phyloP scores from a whole-genome alignment of 441 rosid genomes.

The Pelargonium myrrhifolium region DNA sequence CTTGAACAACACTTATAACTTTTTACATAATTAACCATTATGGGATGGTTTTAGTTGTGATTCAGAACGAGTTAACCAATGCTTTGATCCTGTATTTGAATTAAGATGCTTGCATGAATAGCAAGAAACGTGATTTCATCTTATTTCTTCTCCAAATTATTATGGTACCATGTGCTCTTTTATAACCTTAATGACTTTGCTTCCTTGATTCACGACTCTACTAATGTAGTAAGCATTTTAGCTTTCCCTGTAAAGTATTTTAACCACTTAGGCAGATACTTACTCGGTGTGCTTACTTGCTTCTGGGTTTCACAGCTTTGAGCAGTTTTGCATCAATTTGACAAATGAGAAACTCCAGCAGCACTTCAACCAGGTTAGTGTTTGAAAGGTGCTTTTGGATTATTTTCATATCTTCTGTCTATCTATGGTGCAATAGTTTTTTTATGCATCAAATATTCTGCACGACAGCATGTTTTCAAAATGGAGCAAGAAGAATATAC shows the following conservation, averaged over 20 bases:
- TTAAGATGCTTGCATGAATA: neutral
- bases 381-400: conserved; percentile 13
- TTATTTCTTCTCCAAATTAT: neutral
- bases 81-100: neutral
- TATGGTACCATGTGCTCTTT: conserved; percentile 2
- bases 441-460: neutral
- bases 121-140: neutral
- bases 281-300: conserved; percentile 9
- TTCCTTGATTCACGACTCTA: neutral
- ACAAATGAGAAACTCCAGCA: conserved; percentile 82
- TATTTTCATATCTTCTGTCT: conserved; percentile 13
- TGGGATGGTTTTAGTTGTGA: neutral
- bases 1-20: neutral
- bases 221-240: neutral
- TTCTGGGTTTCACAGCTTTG: conserved; percentile 45
- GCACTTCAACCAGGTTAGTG: conserved; percentile 70
- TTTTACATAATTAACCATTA: neutral
- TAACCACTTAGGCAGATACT: conserved; percentile 1
- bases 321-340: conserved; percentile 76
- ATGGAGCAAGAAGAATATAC: conserved; percentile 86
- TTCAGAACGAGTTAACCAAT: neutral
- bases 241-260: neutral
- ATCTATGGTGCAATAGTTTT: conserved; percentile 6
- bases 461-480: conserved; percentile 64
- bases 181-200: neutral